Percentiles rank a stretch among this genome's conserved stretches.
Evolutionary conservation across 1,284 basidiomycete genomes (phyloP).

Genomic region (Boletus mariae): DNA sequence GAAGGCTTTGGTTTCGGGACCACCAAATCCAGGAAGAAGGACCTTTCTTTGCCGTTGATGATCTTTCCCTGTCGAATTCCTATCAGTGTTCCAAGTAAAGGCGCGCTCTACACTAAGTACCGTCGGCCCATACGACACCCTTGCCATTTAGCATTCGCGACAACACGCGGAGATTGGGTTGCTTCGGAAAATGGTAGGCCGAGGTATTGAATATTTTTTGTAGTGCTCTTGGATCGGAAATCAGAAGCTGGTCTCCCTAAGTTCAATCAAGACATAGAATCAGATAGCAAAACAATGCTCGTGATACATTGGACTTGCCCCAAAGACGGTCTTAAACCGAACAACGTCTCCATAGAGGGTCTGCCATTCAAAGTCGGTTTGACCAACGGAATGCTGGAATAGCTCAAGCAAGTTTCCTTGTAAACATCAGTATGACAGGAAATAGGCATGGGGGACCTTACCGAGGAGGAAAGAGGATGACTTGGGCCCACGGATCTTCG

Average conservation of each 20-base stretch:
- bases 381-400: neutral
- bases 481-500: neutral
- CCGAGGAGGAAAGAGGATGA: neutral
- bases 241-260: neutral
- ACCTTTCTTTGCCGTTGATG: slow-evolving; percentile 45
- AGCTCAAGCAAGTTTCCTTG: neutral
- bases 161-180: neutral
- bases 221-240: slow-evolving; percentile 1
- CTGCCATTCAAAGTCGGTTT: neutral
- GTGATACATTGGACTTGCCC: neutral
- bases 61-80: neutral
- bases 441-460: neutral
- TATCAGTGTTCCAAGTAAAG: too few species aligned
- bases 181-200: neutral
- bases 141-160: neutral
- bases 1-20: slow-evolving; percentile 37
- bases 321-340: neutral
- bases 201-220: neutral
- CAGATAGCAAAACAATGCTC: neutral
- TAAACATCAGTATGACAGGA: too few species aligned
- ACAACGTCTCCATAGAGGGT: neutral
- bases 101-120: neutral
- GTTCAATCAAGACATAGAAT: neutral
- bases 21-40: slow-evolving; percentile 43
- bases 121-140: neutral